These are phyloP conservation scores for Mycena alexandri DNA, from an alignment of 768 basidiomycete genomes.

Conservation along the genomic window DNA sequence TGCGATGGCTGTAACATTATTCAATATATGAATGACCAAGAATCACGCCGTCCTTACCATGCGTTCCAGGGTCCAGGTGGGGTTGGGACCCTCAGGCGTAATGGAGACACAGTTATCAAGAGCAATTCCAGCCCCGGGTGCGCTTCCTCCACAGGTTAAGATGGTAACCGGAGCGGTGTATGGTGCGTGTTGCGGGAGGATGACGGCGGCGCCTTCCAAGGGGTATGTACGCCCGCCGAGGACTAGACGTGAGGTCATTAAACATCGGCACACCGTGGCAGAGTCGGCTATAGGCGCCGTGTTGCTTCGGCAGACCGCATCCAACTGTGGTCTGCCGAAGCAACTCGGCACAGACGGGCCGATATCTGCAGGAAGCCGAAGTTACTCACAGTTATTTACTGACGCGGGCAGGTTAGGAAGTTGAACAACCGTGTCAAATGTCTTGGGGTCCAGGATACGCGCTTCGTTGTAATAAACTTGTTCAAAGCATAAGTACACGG, in stretches of 20 bases:
- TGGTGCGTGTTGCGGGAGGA: conserved; percentile 78
- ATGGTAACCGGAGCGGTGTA: conserved; percentile 79
- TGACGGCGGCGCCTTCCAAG: conserved; percentile 76
- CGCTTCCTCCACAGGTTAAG: conserved; percentile 83
- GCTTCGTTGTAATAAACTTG: conserved; percentile 87
- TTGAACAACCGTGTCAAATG: conserved; percentile 68
- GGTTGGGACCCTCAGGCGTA: conserved; percentile 69
- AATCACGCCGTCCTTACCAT: conserved; percentile 65
- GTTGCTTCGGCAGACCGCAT: no score
- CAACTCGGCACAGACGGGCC: no score
- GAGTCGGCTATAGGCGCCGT: no score
- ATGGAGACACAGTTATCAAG: conserved; percentile 82
- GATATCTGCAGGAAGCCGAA: no score
- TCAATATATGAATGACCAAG: background rate
- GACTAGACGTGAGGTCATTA: conserved; percentile 50
- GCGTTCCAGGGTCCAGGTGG: conserved; percentile 82
- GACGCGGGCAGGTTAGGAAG: conserved; percentile 83
- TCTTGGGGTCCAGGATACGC: conserved; percentile 77
- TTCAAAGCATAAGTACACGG: background rate
- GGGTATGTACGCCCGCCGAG: conserved; percentile 83
- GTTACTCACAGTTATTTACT: conserved; percentile 69
- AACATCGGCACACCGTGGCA: background rate
- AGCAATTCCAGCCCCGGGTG: conserved; percentile 62
- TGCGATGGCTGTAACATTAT: conserved; percentile 50
- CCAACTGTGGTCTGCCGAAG: no score